These are phyloP conservation scores for Leccinum pellstonianum DNA, from an alignment of 768 basidiomycete species.

Conservation along the genomic window DNA sequence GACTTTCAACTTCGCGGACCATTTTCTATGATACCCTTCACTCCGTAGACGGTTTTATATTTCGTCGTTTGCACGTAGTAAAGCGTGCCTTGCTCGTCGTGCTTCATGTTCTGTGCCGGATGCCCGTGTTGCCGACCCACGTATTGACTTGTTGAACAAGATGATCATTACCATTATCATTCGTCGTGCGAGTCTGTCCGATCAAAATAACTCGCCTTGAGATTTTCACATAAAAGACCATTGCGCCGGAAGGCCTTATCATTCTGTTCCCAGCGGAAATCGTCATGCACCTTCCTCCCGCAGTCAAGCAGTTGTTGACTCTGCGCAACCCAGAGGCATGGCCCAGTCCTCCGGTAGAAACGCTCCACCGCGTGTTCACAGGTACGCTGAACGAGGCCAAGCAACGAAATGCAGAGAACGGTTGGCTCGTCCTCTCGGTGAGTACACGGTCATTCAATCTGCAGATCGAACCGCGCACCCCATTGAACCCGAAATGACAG, in stretches of 20 bases:
- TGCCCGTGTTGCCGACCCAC: constrained; percentile 15
- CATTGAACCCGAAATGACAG: constrained; percentile 43
- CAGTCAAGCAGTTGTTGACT: constrained; percentile 70
- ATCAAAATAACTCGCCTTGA: neutral
- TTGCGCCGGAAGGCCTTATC: neutral
- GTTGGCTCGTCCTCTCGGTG: constrained; percentile 81
- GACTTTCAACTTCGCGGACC: constrained; percentile 1
- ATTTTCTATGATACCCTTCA: constrained; percentile 20
- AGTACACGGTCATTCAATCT: constrained; percentile 25
- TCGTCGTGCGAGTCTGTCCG: neutral
- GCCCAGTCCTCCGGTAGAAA: constrained; percentile 53
- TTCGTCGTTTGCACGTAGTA: neutral
- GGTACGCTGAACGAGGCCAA: constrained; percentile 67
- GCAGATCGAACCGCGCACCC: constrained; percentile 15
- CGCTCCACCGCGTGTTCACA: constrained; percentile 54
- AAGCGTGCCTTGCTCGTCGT: constrained; percentile 7
- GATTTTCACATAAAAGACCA: constrained; percentile 10
- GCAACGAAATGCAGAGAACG: constrained; percentile 63
- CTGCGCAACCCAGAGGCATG: constrained; percentile 62
- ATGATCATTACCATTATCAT: neutral
- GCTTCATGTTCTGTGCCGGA: constrained; percentile 23
- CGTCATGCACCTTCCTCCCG: constrained; percentile 53
- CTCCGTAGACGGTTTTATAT: constrained; percentile 12
- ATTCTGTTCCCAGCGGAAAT: constrained; percentile 14
- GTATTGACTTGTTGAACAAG: constrained; percentile 28